Evolutionary conservation across 129 eudicot genomes (phyloP).

Genomic region (Flaveria linearis): DNA sequence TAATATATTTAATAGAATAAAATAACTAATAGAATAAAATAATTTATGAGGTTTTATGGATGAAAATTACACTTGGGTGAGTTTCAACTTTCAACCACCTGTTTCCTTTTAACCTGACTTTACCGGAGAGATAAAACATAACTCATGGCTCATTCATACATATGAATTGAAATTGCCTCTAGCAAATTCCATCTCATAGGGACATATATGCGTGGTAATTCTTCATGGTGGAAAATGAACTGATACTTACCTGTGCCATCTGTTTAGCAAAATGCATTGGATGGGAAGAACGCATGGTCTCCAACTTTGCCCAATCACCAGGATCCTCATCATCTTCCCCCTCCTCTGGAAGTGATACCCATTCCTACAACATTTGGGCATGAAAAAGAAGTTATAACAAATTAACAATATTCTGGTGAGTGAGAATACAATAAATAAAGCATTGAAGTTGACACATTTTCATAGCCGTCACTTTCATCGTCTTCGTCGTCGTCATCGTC

Average conservation of each 20-base stretch:
- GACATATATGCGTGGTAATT: slow-evolving; percentile 5
- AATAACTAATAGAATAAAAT: neutral
- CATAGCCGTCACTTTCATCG: slow-evolving; percentile 53
- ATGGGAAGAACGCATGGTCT: slow-evolving; percentile 95
- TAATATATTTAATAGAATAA: neutral
- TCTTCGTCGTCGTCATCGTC: slow-evolving; percentile 58
- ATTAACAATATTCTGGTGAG: neutral
- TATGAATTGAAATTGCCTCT: neutral
- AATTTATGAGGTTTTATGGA: neutral
- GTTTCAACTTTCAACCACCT: neutral
- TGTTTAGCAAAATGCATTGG: slow-evolving; percentile 89
- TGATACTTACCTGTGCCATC: slow-evolving; percentile 62
- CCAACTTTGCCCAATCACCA: slow-evolving; percentile 98
- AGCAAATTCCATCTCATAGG: slow-evolving; percentile 2
- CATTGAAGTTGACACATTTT: slow-evolving; percentile 44
- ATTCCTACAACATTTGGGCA: slow-evolving; percentile 54
- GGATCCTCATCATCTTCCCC: slow-evolving; percentile 77
- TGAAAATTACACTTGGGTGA: neutral
- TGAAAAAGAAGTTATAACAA: slow-evolving; percentile 8
- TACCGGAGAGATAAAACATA: neutral
- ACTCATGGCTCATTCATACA: neutral
- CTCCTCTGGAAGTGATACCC: slow-evolving; percentile 68
- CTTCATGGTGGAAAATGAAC: slow-evolving; percentile 14
- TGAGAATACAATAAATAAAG: slow-evolving; percentile 15
- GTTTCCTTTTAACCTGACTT: neutral